Evolutionary conservation across 176 grass and related monocot genomes (phyloP), one percentile per base, ranked within the genome.

Genomic region (Juncus inflexus): DNA sequence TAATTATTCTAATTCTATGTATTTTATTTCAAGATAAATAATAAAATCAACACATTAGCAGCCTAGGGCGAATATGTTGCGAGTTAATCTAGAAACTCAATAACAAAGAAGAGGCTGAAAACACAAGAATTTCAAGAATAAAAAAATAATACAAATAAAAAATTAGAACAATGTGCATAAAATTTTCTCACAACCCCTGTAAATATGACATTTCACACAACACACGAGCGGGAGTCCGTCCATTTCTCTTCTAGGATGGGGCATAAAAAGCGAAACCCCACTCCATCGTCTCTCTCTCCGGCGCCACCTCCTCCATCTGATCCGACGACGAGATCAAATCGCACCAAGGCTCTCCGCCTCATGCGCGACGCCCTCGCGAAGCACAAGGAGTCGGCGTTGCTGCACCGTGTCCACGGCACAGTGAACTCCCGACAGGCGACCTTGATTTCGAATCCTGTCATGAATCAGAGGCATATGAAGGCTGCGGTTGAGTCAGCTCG

Each of bases 221-320:
- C 19, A 28, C 19, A 28, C 19, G 19, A 28, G 19, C 1, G 19
- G 19, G 0, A 28, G 19, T 28, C 19, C 19, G 19, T 28, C 19
- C 19, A 28, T 28, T 28, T 0, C 19, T 19, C 57, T 61, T 7
- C 57, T 42, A 10, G 35, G 12, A 66, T 76, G 35, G 87, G 86
- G 89, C 84, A 84, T 13, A 87, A 82, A 63, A 88, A 85, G 84
- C 78, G 89, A 79, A 88, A 88, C 89, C 61, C 70, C 7, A 6
- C 50, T 8, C 59, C 8, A 16, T 8, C 3, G 45, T 6, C 77
- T 66, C 69, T 45, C 77, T 61, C 16, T 13, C 42, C 28, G n/a
- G n/a, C 51, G 75, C 7, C 38, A 42, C 19, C 19, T 41, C 19
- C n/a, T 58, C 10, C 12, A 66, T 3, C 10, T 52, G 40, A 36